Evolutionary conservation across 768 basidiomycete species (phyloP), one percentile per base, ranked within the genome.

Genomic region (Pilatotrama ljubarskyi): DNA sequence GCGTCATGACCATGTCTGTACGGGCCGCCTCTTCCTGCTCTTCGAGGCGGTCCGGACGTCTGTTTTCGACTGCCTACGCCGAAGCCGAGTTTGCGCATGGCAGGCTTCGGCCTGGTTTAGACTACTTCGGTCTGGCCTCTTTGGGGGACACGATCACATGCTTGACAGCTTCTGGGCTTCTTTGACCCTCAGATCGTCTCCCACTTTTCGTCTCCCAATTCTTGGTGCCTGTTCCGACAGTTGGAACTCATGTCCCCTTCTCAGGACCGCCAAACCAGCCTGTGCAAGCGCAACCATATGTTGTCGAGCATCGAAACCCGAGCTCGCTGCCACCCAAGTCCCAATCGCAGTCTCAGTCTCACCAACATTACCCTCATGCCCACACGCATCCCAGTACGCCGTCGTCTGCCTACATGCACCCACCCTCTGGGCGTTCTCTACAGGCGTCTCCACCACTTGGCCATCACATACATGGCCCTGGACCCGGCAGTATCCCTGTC

Each of bases 381-480:
- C 72, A 61, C 29, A 51, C 62, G 6, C 66, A 58, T 55, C 9
- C 72, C 50, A 55, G 63, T 62, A 37, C 69, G 2, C 65, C 63
- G 11, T 63, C 66, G 9, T 32, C 65, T 17, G 64, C 63, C 59
- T 67, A 71, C 61, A 69, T 68, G 37, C 70, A 66, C 3, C 65
- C 64, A 24, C 64, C 67, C 3, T 22, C 50, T 6, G 51, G 58
- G 7, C 43, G 62, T 44, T 48, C 63, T 51, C 38, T 59, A 7
- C 57, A 61, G 44, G 36, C 55, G 22, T 58, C 62, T 2, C 62
- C 58, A 0, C 51, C 58, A 20, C 37, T 22, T 6, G 24, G n/a
- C 32, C 53, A 61, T 14, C 52, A 22, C 51, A 54, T 54, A 14
- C 61, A 58, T 49, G 58, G 55, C 15, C 55, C 62, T n/a, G 64